Evolutionary conservation across 2,329 filamentous ascomycete genomes (phyloP), one percentile per base, ranked within the genome.

Genomic region (Colletotrichum sp.): DNA sequence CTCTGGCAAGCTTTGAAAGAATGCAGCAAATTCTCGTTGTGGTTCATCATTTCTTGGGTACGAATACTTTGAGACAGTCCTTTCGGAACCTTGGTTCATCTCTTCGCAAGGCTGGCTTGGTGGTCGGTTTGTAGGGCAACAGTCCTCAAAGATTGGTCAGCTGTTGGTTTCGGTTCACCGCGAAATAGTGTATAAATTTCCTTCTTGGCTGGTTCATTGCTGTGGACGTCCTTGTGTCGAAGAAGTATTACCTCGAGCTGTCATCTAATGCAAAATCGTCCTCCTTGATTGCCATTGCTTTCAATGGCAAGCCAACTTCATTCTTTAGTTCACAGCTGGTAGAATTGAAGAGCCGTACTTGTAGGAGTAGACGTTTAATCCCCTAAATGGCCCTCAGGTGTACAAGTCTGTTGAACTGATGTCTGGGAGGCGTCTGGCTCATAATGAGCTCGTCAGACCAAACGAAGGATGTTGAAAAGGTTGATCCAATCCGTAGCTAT

Each of bases 371-470:
- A 47, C 6, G 11, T 21, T 47, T 3, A 21, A 13, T 47, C 2
- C 43, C 43, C 18, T 4, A 11, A 12, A 6, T n/a, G 4, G 18
- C 43, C n/a, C n/a, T 47, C 43, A 6, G n/a, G 43, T 47, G 43
- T 47, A 21, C n/a, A 47, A 47, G 18, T 21, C 43, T 27, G n/a
- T 47, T 9, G 43, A 21, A 47, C 3, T 21, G 1, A 5, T 43
- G 18, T n/a, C 8, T 43, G 11, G 16, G 38, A 43, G 38, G 18
- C 38, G 4, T 51, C 3, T 21, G 12, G 4, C n/a, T 4, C 43
- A 13, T 3, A 21, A 2, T 16, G 1, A 2, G 43, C 2, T 21
- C 0, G 4, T 21, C n/a, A 51, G n/a, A 51, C 6, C 4, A 13
- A 51, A 21, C 6, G 43, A 51, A 21, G 6, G 3, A 51, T 21